A percentile compares a stretch with the other conserved stretches of the same genome.
Conservation (phyloP, 2,329 filamentous ascomycete genomes). For the Stachybotrys chlorohalonatus region DNA sequence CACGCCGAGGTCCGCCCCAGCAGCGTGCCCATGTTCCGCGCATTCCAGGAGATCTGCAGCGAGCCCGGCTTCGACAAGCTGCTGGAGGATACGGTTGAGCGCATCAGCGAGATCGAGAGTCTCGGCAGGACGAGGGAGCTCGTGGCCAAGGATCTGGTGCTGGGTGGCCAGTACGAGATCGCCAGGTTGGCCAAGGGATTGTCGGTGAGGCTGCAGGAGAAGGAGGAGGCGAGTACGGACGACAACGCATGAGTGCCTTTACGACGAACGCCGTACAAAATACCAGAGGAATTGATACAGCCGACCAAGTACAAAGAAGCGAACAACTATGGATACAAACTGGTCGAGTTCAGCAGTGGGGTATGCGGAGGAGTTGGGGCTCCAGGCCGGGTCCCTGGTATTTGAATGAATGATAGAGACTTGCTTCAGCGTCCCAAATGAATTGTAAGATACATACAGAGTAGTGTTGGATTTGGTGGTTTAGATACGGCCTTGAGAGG, state of each 20-base stretch:
- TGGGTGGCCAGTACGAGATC: conserved; percentile 72
- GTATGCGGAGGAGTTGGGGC: no score
- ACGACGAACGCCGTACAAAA: no score
- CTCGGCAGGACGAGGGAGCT: conserved; percentile 89
- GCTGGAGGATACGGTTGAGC: conserved; percentile 70
- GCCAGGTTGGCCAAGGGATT: conserved; percentile 25
- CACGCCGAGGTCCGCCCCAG: conserved; percentile 82
- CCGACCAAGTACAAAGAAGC: no score
- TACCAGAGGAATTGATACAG: no score
- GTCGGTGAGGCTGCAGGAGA: conserved; percentile 33
- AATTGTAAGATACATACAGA: no score
- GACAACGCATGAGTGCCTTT: not conserved
- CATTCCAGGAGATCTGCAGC: conserved; percentile 75
- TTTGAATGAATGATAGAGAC: no score
- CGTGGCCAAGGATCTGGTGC: conserved; percentile 87
- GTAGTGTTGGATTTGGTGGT: no score
- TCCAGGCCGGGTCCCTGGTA: no score
- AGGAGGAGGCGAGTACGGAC: conserved; percentile 19
- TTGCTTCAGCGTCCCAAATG: no score
- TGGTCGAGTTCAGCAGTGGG: no score
- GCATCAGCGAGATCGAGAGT: conserved; percentile 89
- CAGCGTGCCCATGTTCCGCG: conserved; percentile 91
- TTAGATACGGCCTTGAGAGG: no score
- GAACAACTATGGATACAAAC: no score
- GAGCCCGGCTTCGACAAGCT: conserved; percentile 72